These are phyloP conservation scores for Bocquillonia castaneifolia DNA, from an alignment of 441 rosid species.

Conservation along the genomic window DNA sequence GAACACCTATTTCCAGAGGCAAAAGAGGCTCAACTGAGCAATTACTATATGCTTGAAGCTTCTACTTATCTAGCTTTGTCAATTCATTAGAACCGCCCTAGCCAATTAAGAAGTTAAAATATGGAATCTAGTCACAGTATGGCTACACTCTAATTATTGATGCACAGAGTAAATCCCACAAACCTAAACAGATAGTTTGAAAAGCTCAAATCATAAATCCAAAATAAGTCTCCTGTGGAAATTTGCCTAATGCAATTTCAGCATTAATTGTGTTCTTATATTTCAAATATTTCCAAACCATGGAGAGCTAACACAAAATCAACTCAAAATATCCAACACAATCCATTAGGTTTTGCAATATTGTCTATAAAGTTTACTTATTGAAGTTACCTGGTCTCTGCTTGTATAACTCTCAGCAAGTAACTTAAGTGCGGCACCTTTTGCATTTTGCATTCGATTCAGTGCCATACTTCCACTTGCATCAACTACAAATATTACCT, in stretches of 20 bases:
- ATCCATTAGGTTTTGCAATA: background rate
- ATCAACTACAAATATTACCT: slow-evolving; percentile 96
- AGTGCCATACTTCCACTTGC: slow-evolving; percentile 99
- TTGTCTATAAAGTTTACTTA: background rate
- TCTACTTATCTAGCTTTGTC: background rate
- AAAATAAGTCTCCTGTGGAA: background rate
- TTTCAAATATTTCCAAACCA: background rate
- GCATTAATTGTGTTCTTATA: background rate
- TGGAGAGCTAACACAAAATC: background rate
- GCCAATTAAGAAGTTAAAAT: background rate
- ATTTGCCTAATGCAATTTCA: background rate
- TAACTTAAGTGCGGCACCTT: slow-evolving; percentile 95
- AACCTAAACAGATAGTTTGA: background rate
- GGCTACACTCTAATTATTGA: no score
- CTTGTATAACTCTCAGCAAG: slow-evolving; percentile 98
- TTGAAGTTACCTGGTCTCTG: slow-evolving; percentile 82
- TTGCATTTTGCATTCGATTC: slow-evolving; percentile 97
- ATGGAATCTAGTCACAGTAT: background rate
- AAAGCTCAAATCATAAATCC: background rate
- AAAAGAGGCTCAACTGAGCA: background rate
- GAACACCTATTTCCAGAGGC: background rate
- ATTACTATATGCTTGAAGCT: background rate
- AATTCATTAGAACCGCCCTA: background rate
- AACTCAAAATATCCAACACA: background rate
- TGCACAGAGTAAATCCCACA: background rate